Evolutionary conservation across 2,329 filamentous ascomycete species (phyloP).

Genomic region (Cercospora brassicicola): DNA sequence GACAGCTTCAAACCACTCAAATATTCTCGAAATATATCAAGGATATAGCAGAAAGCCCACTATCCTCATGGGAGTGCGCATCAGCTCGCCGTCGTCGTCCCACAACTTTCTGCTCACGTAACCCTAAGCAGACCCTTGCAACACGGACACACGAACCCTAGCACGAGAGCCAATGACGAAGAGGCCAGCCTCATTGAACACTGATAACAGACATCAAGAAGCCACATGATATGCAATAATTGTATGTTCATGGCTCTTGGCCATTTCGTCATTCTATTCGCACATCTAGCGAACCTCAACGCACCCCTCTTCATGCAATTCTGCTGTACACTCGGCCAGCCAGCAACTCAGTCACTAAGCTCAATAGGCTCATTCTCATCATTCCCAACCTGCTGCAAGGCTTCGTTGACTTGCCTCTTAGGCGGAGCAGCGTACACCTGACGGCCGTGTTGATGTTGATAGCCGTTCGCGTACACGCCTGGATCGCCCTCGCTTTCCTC

Average conservation of each 20-base stretch:
- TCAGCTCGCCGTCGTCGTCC: background rate
- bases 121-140: background rate
- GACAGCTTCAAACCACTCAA: background rate
- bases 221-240: background rate
- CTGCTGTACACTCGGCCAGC: slow-evolving; percentile 3
- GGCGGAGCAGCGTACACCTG: slow-evolving; percentile 12
- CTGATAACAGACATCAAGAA: background rate
- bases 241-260: background rate
- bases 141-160: background rate
- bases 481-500: slow-evolving; percentile 15
- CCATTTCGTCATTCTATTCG: background rate
- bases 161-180: background rate
- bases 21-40: background rate
- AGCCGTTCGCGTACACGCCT: slow-evolving; percentile 14
- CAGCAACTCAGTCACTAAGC: slow-evolving; percentile 29
- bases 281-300: background rate
- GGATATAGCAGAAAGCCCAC: background rate
- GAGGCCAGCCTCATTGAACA: background rate
- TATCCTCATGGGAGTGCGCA: background rate
- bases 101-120: background rate
- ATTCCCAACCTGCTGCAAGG: slow-evolving; percentile 27
- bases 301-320: background rate
- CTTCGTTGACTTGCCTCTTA: slow-evolving; percentile 18
- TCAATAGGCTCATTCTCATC: slow-evolving; percentile 19
- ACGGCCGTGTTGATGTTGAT: slow-evolving; percentile 13